Evolutionary conservation across 345 rosid genomes (phyloP).

Genomic region (Hibiscus trionum): DNA sequence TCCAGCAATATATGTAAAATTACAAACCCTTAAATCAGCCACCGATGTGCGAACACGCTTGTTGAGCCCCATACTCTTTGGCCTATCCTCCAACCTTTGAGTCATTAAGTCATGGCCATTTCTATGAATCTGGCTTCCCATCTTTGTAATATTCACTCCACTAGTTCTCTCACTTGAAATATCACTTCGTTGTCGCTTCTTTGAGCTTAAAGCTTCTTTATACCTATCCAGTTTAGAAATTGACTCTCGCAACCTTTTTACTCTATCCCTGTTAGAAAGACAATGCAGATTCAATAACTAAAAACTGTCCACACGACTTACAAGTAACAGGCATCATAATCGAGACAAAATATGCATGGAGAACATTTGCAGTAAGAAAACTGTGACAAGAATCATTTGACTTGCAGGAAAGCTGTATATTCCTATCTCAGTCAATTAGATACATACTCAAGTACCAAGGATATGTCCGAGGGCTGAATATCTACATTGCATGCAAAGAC

Average conservation of each 20-base stretch:
- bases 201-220: conserved; percentile 52
- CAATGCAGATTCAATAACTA: conserved; percentile 17
- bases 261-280: conserved; percentile 61
- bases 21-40: conserved; percentile 77
- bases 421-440: not conserved
- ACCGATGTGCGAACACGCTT: conserved; percentile 62
- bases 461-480: not conserved
- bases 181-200: conserved; percentile 72
- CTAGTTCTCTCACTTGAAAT: conserved; percentile 51
- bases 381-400: not conserved
- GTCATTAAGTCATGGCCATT: conserved; percentile 41
- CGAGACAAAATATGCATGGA: not conserved
- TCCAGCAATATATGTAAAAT: conserved; percentile 17
- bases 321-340: not conserved
- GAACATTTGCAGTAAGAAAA: not conserved
- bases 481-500: not conserved
- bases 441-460: not conserved
- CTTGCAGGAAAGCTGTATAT: not conserved
- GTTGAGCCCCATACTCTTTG: conserved; percentile 62
- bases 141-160: conserved; percentile 46
- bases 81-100: conserved; percentile 69
- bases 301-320: not conserved
- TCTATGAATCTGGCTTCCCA: conserved; percentile 62
- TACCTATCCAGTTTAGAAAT: conserved; percentile 64
- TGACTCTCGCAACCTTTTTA: conserved; percentile 52